These are phyloP conservation scores for Ceratobasidium sp. DNA, from an alignment of 1,284 basidiomycete species.

Conservation along the genomic window DNA sequence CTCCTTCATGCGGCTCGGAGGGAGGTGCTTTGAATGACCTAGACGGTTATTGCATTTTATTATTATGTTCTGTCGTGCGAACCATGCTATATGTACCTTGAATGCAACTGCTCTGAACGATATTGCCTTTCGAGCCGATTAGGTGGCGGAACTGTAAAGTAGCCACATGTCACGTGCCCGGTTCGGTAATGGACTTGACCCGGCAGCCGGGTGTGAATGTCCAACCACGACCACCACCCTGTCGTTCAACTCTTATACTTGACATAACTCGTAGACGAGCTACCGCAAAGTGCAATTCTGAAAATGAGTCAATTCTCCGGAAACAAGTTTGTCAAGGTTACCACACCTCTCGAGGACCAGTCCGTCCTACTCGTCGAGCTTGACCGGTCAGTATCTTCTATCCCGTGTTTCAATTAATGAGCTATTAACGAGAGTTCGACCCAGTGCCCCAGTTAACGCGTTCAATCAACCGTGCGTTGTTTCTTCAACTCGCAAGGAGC, in stretches of 20 bases:
- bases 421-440: background rate
- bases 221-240: background rate
- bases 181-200: background rate
- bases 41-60: background rate
- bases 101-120: no score
- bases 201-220: background rate
- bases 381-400: slow-evolving; percentile 55
- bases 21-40: slow-evolving; percentile 59
- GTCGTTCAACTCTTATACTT: no score
- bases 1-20: slow-evolving; percentile 65
- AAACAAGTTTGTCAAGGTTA: slow-evolving; percentile 67
- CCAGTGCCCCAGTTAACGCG: slow-evolving; percentile 81
- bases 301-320: slow-evolving; percentile 53
- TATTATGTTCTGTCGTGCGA: background rate
- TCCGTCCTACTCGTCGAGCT: slow-evolving; percentile 71
- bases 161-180: background rate
- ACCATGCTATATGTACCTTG: no score
- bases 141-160: no score
- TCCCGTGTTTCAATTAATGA: background rate
- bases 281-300: background rate
- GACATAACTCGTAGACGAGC: no score
- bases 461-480: slow-evolving; percentile 71
- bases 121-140: no score
- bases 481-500: background rate
- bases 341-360: slow-evolving; percentile 61